Evolutionary conservation across 768 basidiomycete genomes (phyloP).

Genomic region (Pleurotus platypus): DNA sequence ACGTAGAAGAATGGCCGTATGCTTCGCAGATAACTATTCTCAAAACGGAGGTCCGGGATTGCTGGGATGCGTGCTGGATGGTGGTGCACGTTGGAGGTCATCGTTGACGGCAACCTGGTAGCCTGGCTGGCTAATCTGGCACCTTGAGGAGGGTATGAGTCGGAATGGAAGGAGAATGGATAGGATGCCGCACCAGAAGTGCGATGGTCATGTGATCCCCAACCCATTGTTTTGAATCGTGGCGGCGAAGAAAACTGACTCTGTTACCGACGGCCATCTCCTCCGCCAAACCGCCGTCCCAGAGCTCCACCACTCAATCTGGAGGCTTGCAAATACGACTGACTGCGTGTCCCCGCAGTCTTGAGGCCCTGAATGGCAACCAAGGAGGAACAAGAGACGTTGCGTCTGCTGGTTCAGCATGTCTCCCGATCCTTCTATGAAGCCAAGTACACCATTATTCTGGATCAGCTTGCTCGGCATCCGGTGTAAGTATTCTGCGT

Average conservation of each 20-base stretch:
- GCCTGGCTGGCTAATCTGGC: too few relatives aligned
- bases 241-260: background rate
- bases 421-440: slow-evolving; percentile 95
- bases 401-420: slow-evolving; percentile 87
- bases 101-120: background rate
- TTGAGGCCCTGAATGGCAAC: slow-evolving; percentile 43
- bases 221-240: background rate
- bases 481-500: slow-evolving; percentile 78
- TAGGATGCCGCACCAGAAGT: background rate
- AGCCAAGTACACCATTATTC: slow-evolving; percentile 81
- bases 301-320: background rate
- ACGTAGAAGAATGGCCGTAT: slow-evolving; percentile 51
- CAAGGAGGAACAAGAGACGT: slow-evolving; percentile 78
- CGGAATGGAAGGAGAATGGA: background rate
- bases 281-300: too few relatives aligned
- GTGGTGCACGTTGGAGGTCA: background rate
- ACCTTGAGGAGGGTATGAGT: too few relatives aligned
- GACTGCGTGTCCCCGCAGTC: slow-evolving; percentile 2
- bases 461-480: slow-evolving; percentile 91
- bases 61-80: slow-evolving; percentile 32
- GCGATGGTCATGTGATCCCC: background rate
- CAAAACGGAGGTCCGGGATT: slow-evolving; percentile 77
- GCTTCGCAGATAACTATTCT: slow-evolving; percentile 64
- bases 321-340: background rate
- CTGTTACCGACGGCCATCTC: too few relatives aligned